Evolutionary conservation across 495 filamentous ascomycete species (phyloP).

Genomic region (Daldinia grandis): DNA sequence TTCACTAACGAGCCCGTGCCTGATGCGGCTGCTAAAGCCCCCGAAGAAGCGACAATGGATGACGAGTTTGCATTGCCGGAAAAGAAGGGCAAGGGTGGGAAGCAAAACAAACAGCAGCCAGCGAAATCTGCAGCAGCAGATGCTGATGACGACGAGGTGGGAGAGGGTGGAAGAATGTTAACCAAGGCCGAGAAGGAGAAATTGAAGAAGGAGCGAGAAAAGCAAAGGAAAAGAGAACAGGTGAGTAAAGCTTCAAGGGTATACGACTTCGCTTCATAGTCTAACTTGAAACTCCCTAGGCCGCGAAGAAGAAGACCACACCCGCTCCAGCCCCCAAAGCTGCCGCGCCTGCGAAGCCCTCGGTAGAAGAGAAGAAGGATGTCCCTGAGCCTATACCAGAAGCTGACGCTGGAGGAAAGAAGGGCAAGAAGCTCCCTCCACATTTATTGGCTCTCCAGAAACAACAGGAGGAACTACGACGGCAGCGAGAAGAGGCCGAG

Average conservation of each 20-base stretch:
- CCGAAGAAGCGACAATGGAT: conserved; percentile 85
- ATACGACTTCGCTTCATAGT: background rate
- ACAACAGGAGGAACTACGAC: conserved; percentile 84
- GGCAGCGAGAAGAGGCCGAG: conserved; percentile 79
- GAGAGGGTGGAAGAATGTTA: conserved; percentile 70
- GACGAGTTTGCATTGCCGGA: conserved; percentile 86
- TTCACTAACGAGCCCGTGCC: conserved; percentile 56
- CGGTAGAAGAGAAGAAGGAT: conserved; percentile 57
- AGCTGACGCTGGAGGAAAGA: conserved; percentile 66
- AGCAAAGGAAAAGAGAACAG: conserved; percentile 93
- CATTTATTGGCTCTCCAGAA: conserved; percentile 84
- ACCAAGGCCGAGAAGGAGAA: conserved; percentile 97
- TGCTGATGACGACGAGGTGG: conserved; percentile 65
- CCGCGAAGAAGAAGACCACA: conserved; percentile 73
- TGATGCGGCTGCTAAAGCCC: conserved; percentile 71
- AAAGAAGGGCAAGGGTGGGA: conserved; percentile 95
- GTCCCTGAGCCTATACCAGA: conserved; percentile 56
- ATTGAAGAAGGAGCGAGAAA: conserved; percentile 93
- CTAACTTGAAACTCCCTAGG: conserved; percentile 51
- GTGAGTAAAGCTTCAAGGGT: conserved; percentile 51
- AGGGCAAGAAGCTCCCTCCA: conserved; percentile 91
- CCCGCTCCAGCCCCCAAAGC: conserved; percentile 58
- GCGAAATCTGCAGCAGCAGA: conserved; percentile 54
- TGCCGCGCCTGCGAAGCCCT: conserved; percentile 57
- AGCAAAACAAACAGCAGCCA: conserved; percentile 74